Conservation (phyloP, 83 land plant genomes). For the Picea engelmannii region DNA sequence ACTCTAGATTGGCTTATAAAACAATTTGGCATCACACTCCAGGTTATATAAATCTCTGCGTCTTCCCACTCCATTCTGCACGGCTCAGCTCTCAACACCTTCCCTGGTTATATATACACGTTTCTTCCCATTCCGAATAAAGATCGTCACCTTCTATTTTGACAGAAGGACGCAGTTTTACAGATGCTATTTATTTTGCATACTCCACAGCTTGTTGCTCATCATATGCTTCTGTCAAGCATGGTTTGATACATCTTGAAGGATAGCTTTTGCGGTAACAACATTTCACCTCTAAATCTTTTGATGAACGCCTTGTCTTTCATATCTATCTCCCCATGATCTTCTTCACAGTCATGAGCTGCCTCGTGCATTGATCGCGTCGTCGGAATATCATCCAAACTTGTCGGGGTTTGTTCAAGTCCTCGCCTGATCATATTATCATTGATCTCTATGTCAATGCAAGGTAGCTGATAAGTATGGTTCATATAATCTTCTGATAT, state of each 20-base stretch:
- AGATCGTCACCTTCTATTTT: too few relatives aligned
- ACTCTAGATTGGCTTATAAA: too few relatives aligned
- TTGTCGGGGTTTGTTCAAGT: neutral
- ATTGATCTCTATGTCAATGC: neutral
- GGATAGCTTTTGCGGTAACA: neutral
- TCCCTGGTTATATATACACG: too few relatives aligned
- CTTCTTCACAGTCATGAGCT: neutral
- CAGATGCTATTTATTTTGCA: too few relatives aligned
- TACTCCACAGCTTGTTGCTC: too few relatives aligned
- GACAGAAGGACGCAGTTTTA: too few relatives aligned
- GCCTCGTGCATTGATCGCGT: neutral
- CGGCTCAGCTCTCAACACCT: too few relatives aligned
- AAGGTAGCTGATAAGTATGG: neutral
- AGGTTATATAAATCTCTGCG: too few relatives aligned
- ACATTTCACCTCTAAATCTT: neutral
- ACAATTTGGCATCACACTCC: too few relatives aligned
- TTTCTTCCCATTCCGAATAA: too few relatives aligned
- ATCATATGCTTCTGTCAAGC: slow-evolving; percentile 6
- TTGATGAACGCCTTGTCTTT: neutral
- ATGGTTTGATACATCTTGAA: slow-evolving; percentile 7
- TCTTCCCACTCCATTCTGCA: too few relatives aligned
- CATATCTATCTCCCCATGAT: neutral
- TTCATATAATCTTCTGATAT: neutral
- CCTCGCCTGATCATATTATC: neutral
- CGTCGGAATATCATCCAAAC: too few relatives aligned